Conservation (phyloP, 768 basidiomycete genomes). For the Terana coerulea region DNA sequence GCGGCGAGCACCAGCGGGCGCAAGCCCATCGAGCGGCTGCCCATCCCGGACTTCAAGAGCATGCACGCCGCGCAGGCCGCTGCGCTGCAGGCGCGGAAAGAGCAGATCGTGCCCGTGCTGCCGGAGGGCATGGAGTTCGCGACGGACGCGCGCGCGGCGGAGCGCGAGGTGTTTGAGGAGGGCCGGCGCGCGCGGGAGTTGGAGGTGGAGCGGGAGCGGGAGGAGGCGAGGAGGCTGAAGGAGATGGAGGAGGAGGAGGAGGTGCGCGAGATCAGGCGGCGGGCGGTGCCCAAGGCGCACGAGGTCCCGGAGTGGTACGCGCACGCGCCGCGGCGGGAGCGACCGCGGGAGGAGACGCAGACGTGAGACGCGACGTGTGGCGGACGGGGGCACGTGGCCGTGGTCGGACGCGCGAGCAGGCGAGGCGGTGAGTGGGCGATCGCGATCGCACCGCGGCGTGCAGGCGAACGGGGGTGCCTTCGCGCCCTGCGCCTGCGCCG, state of each 20-base stretch:
- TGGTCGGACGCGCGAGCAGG: no score
- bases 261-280: constrained; percentile 57
- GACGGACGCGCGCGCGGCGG: constrained; percentile 55
- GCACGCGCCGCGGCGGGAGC: constrained; percentile 63
- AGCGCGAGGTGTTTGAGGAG: constrained; percentile 63
- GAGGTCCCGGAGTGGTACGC: constrained; percentile 78
- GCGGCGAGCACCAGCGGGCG: constrained; percentile 8
- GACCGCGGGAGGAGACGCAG: constrained; percentile 27
- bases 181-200: constrained; percentile 52
- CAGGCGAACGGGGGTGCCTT: not conserved
- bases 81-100: constrained; percentile 12
- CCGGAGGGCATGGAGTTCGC: constrained; percentile 45
- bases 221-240: constrained; percentile 42
- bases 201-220: constrained; percentile 44
- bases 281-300: constrained; percentile 63
- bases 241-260: constrained; percentile 58
- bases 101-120: constrained; percentile 36
- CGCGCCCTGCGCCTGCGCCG: no score
- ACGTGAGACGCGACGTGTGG: constrained; percentile 10
- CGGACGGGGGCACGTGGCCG: no score
- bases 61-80: constrained; percentile 51
- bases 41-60: constrained; percentile 52
- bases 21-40: constrained; percentile 23
- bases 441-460: not conserved
- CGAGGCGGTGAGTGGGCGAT: not conserved